Evolutionary conservation across 148 eudicot genomes (phyloP), one percentile per base, ranked within the genome.

Genomic region (Chenopodium berlandieri): DNA sequence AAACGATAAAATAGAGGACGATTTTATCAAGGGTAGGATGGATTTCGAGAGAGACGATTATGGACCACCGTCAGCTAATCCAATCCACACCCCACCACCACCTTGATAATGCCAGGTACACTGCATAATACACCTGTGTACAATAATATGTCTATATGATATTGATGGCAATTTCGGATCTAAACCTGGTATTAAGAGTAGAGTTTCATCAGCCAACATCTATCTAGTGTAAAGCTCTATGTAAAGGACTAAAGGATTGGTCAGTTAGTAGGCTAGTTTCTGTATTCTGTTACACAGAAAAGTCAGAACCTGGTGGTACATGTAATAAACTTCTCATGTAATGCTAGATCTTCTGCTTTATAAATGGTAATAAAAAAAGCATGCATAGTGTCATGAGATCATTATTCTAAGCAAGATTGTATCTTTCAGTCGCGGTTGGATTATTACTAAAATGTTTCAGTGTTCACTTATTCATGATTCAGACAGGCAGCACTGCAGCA

Each of bases 71-170:
- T 84, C 87, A 47, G 79, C 92, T 11, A 90, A 90, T 78, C 89
- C 86, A 23, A 75, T 62, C 48, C 92, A 90, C 77, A 88, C 91
- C 54, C 92, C 92, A 32, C 89, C 87, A 71, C 90, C 89, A 34
- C 82, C 63, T 73, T 46, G 23, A 14, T 85, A 80, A 82, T 78
- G n/a, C 44, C 81, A 50, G 25, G 52, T 72, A 62, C n/a, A 50
- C 75, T 19, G 52, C 54, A 50, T 75, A 8, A 32, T 50, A 76
- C 44, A 11, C 56, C 70, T 25, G 23, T 31, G 65, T 50, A 69
- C 44, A 37, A 37, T 37, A 2, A 13, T 13, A 13, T 50, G 54
- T 50, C 12, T 32, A 70, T 70, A 56, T 54, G 30, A 34, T 34
- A 34, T 34, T 34, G 37, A 32, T 52, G 52, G 81, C 8, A 54